Base-by-base conservation (phyloP, 345 rosid genomes). In the Corymbia maculata region DNA sequence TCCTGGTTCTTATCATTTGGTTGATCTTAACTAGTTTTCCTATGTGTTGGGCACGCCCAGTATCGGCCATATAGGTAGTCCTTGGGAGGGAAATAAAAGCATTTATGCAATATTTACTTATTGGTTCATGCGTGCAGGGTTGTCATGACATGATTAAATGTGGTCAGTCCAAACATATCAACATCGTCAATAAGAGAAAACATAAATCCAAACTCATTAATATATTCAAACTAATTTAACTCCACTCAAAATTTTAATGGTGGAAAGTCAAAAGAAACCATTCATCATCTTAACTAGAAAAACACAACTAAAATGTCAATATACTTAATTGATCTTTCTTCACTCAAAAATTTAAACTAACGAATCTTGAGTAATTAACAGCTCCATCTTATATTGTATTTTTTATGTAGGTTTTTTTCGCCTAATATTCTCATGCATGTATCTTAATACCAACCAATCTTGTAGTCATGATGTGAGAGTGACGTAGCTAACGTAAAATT, bases 141-240 rank as follows among this genome's bases (percentile, higher is more conserved):
- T 68, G 22, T 68, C 79, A 32, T 32, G 44, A 12, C 21, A 8
- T 6, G 3, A 32, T 30, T 17, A 68, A 68, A 32, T 30, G 6
- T 7, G 3, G 2, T 16, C 9, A 0, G 1, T 17, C 6, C 1
- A 1, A 70, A 13, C 13, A 1, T 36, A 0, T 2, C 82, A 4
- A 2, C 19, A 36, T 36, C 7, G 17, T 11, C 6, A 70, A 26
- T 26, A 11, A 9, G 7, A 36, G 6, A 2, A 7, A 70, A 70
- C 1, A 19, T 8, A 36, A 22, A 4, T 17, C 4, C 3, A 4
- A 70, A 0, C 4, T 13, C 13, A 4, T 70, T 19, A 36, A 36
- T 2, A 17, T 17, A 19, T 70, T 36, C 26, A 32, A 70, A 32
- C 6, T 4, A 4, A 70, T 4, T 13, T 70, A 32, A 32, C 32